Evolutionary conservation across 2,329 filamentous ascomycete species (phyloP).

Genomic region (Didymella pomorum): DNA sequence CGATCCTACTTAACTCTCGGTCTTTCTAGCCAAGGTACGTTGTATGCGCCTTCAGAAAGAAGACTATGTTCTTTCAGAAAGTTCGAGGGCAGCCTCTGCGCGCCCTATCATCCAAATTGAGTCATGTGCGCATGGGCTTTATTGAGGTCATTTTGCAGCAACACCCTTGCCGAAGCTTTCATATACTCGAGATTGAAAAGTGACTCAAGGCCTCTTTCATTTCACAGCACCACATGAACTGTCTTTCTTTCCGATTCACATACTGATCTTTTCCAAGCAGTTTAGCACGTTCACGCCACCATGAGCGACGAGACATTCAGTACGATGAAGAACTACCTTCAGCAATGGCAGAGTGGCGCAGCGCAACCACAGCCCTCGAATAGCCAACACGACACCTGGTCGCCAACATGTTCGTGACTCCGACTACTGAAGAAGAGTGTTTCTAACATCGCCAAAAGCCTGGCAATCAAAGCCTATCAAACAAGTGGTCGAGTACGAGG

Average conservation of each 20-base stretch:
- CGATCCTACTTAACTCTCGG: background rate
- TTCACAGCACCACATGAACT: background rate
- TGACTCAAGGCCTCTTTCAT: slow-evolving; percentile 25
- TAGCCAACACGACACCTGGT: slow-evolving; percentile 42
- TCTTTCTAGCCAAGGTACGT: slow-evolving; percentile 11
- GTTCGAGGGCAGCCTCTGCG: background rate
- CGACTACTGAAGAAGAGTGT: no score
- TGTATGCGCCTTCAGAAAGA: background rate
- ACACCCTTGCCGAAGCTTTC: slow-evolving; percentile 29
- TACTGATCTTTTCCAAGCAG: background rate
- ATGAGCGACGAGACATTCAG: slow-evolving; percentile 24
- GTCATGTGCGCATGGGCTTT: slow-evolving; percentile 33
- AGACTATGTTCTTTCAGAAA: background rate
- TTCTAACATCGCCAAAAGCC: slow-evolving; percentile 54
- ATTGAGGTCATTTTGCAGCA: slow-evolving; percentile 30
- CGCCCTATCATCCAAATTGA: slow-evolving; percentile 23
- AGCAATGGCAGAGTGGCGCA: slow-evolving; percentile 19
- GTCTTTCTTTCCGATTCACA: background rate
- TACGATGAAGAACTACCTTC: slow-evolving; percentile 24
- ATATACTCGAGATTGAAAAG: slow-evolving; percentile 25
- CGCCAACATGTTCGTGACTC: slow-evolving; percentile 49
- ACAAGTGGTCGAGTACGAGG: slow-evolving; percentile 75
- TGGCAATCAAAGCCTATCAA: slow-evolving; percentile 83
- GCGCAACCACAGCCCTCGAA: slow-evolving; percentile 14
- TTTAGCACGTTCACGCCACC: background rate